Conservation (phyloP, 768 basidiomycete species). For the Naematelia encephala region DNA sequence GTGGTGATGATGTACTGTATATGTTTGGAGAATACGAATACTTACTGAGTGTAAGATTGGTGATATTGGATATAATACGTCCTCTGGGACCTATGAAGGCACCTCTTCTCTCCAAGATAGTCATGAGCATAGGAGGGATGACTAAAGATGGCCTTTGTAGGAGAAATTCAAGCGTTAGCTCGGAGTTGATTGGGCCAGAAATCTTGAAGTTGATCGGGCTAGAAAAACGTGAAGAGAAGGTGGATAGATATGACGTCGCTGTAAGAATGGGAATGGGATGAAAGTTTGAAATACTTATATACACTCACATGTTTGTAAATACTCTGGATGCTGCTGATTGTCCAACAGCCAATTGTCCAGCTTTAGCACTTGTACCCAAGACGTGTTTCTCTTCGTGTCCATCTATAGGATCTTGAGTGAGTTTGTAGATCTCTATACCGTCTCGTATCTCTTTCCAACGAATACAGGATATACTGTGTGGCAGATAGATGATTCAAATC, state of each 20-base stretch:
- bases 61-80: constrained; percentile 30
- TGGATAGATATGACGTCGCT: not conserved
- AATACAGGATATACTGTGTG: constrained; percentile 48
- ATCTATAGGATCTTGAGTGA: constrained; percentile 27
- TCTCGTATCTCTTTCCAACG: constrained; percentile 55
- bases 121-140: constrained; percentile 53
- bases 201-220: not conserved
- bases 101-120: constrained; percentile 46
- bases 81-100: constrained; percentile 50
- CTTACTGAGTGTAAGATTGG: constrained; percentile 48
- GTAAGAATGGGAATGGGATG: not conserved
- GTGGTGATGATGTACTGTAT: too few species aligned
- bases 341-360: constrained; percentile 51
- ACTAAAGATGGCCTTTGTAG: constrained; percentile 51
- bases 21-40: constrained; percentile 5
- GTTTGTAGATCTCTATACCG: constrained; percentile 47
- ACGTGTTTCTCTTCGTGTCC: constrained; percentile 38
- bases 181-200: not conserved
- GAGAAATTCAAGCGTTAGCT: not conserved
- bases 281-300: not conserved
- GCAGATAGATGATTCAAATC: too few species aligned
- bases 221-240: not conserved
- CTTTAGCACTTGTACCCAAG: constrained; percentile 51
- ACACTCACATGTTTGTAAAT: constrained; percentile 52
- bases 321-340: constrained; percentile 52